phyloP scores from a whole-genome alignment of 306 rosid genomes.

The Urtica urens region DNA sequence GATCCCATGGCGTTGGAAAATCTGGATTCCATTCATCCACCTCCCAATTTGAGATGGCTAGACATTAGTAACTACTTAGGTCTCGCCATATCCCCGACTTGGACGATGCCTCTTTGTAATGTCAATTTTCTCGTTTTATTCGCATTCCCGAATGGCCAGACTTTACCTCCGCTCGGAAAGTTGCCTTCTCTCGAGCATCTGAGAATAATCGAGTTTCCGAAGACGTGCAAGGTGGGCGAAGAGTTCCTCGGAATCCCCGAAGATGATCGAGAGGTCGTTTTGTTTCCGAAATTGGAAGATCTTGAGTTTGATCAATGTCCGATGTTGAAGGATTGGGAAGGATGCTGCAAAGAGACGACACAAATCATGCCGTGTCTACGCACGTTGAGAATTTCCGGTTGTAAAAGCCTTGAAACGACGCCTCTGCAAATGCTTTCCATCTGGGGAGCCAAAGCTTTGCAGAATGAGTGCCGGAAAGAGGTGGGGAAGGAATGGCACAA shows the following conservation, averaged over 20 bases:
- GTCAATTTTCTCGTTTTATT: background rate
- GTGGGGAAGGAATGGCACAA: background rate
- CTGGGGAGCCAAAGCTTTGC: background rate
- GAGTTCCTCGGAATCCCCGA: constrained; percentile 7
- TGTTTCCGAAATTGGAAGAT: background rate
- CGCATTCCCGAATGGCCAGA: background rate
- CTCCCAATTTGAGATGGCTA: background rate
- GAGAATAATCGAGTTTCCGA: fast-evolving
- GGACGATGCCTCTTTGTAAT: constrained; percentile 4
- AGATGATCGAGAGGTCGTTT: background rate
- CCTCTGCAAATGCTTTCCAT: background rate
- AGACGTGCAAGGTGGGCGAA: background rate
- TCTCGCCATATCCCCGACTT: background rate
- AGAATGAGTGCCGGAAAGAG: background rate
- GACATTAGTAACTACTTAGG: fast-evolving
- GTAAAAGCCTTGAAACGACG: background rate
- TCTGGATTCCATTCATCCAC: constrained; percentile 3
- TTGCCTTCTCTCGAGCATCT: background rate
- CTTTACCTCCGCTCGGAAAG: constrained; percentile 10
- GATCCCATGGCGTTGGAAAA: background rate
- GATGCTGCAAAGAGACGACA: background rate
- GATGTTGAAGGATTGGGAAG: background rate
- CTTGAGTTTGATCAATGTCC: background rate
- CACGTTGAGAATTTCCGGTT: background rate
- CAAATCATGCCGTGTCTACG: background rate